phyloP scores from a whole-genome alignment of 345 rosid genomes.

The Stellera chamaejasme region DNA sequence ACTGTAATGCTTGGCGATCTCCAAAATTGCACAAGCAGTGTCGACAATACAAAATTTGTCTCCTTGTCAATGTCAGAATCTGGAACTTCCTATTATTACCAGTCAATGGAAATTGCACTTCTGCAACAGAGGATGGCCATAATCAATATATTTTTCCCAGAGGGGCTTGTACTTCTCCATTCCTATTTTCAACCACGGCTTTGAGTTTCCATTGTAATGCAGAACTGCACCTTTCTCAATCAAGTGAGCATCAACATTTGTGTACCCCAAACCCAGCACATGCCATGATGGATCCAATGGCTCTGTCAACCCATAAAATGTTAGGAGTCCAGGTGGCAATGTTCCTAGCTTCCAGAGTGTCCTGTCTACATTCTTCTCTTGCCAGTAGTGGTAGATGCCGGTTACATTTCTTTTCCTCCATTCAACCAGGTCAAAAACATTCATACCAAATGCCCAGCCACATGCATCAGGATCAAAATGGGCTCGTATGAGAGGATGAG shows the following conservation, averaged over 20 bases:
- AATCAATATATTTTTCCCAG: constrained; percentile 93
- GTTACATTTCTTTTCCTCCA: constrained; percentile 95
- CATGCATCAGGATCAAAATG: constrained; percentile 97
- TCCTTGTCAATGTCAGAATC: background rate
- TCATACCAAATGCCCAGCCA: constrained; percentile 99
- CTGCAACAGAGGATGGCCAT: constrained; percentile 65
- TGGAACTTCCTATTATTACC: constrained; percentile 13
- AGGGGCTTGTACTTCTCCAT: constrained; percentile 88
- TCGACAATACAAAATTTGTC: too few species aligned
- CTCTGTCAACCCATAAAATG: constrained; percentile 84
- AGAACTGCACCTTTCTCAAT: constrained; percentile 90
- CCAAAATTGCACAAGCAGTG: too few species aligned
- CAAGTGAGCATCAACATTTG: constrained; percentile 65
- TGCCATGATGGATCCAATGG: constrained; percentile 83
- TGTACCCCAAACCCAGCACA: constrained; percentile 84
- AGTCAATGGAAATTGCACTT: constrained; percentile 84
- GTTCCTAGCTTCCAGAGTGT: constrained; percentile 95
- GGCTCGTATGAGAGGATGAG: constrained; percentile 79
- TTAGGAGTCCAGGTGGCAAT: constrained; percentile 78
- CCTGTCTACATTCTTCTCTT: constrained; percentile 75
- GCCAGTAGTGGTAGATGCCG: constrained; percentile 89
- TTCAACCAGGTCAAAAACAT: constrained; percentile 72
- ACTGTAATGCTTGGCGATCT: too few species aligned
- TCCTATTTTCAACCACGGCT: constrained; percentile 98
- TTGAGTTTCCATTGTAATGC: constrained; percentile 88